Evolutionary conservation across 805 yeast genomes (phyloP), one percentile per base, ranked within the genome.

Genomic region (Yarrowia bubula): DNA sequence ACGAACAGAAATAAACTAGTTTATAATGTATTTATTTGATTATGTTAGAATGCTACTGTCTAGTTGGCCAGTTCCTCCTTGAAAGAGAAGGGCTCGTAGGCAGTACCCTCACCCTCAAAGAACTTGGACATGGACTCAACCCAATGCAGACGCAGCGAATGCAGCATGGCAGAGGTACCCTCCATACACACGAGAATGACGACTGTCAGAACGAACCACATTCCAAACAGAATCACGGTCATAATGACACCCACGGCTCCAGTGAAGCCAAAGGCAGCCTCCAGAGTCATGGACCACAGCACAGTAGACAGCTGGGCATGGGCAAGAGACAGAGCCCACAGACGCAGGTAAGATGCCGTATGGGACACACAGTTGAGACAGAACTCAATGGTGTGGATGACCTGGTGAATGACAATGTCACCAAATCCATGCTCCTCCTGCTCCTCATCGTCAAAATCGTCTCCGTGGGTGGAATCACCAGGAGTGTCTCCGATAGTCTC

Each of bases 121-220:
- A 88, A 96, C 80, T 95, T 95, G 68, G 97, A 91, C 99, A 95
- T 95, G 32, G 97, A 88, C 79, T 95, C 99, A 68, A 95, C 99
- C 99, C 99, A 95, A 76, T 95, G 99, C 74, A 95, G 83, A 81
- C 99, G 90, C 74, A 95, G 83, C n/a, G 98, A 89, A 78, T 95
- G 99, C 74, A 95, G 83, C 99, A 95, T 95, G 39, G 99, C 99
- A 31, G 98, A 91, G 0, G 99, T 95, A 66, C 99, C 99, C 78
- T 95, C 99, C 99, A 95, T 95, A 63, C 89, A 80, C 13, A 95
- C 98, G 73, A 95, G 82, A 71, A 95, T 91, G 72, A 90, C 88
- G 31, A 92, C 93, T 0, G 99, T 93, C 68, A 95, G 80, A 3
- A 84, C 84, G 75, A 95, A 92, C 99, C 99, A 95, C 88, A 95